Evolutionary conservation across 495 filamentous ascomycete species (phyloP), one percentile per base, ranked within the genome.

Genomic region (Baudoinia panamericana): DNA sequence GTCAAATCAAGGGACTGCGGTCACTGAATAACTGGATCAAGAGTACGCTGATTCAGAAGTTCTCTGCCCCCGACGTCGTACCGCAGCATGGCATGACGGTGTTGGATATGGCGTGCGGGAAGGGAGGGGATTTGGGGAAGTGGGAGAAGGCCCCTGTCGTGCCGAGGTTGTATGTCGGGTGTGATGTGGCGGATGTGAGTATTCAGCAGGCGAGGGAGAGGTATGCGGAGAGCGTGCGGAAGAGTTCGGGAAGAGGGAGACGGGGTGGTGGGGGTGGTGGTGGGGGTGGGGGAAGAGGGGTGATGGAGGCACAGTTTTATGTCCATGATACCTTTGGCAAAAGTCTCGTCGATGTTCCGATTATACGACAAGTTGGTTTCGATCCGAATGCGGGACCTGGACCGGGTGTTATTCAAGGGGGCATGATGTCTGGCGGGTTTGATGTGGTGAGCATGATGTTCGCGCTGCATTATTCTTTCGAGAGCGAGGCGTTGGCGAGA

Each of bases 11-110:
- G 61, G 90, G 90, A 0, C 65, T 97, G 36, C 76, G 90, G 15
- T 82, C 77, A 50, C 93, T 92, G 66, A 97, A 97, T 63, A 97
- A 97, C 57, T 97, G 90, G 90, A 72, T 96, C 58, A 97, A 97
- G 68, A 92, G 83, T 58, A 84, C 80, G 11, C 70, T 94, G 42
- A 95, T 97, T 48, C 86, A 95, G 56, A 96, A 94, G 56, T 96
- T 94, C 61, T 84, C 84, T 2, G 85, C 84, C 0, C 76, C 78
- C 36, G 86, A 93, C 58, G 5, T 39, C 3, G 13, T 27, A 4
- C 26, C 32, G 2, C 63, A 64, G 2, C 63, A 74, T 37, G 70
- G 71, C 39, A 60, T 95, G 17, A 63, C 83, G 5, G 83, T 97
- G 16, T 69, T 97, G 29, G 90, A 97, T 52, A 72, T 97, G 53